Percentiles rank a stretch among this genome's conserved stretches.
These are phyloP conservation scores for Urochloa ruziziensis DNA, from an alignment of 176 grass and related monocot genomes.

Conservation along the genomic window DNA sequence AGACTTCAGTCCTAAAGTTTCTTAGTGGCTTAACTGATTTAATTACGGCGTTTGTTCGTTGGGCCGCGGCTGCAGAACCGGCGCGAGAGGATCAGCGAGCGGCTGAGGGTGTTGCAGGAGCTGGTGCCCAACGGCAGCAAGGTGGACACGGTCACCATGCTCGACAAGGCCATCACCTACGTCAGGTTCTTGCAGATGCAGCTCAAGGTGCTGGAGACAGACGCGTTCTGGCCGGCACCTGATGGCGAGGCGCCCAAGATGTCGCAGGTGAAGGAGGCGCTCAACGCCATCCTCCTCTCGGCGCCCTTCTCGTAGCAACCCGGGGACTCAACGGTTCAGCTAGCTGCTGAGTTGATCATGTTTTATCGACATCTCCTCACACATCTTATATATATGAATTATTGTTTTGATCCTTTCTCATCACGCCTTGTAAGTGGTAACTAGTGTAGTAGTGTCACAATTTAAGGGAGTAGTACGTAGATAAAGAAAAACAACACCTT, in stretches of 20 bases:
- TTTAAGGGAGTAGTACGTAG: too few species aligned
- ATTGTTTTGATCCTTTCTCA: neutral
- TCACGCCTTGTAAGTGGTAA: too few species aligned
- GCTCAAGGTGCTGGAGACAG: constrained; percentile 74
- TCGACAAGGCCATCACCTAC: constrained; percentile 74
- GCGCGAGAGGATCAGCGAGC: constrained; percentile 64
- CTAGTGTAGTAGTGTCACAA: too few species aligned
- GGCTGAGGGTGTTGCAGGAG: constrained; percentile 65
- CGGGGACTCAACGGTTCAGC: neutral
- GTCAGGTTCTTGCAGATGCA: constrained; percentile 80
- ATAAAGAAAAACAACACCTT: too few species aligned
- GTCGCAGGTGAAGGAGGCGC: constrained; percentile 55
- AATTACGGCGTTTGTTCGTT: neutral
- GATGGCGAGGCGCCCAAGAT: constrained; percentile 44
- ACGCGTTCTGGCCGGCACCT: constrained; percentile 71
- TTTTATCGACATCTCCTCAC: neutral
- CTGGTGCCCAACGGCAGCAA: constrained; percentile 65
- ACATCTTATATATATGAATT: neutral
- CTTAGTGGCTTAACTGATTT: too few species aligned
- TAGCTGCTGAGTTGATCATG: neutral
- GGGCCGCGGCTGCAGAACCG: constrained; percentile 19
- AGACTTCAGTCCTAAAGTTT: too few species aligned
- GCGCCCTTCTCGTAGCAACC: neutral
- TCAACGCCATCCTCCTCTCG: constrained; percentile 54
- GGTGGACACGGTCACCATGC: constrained; percentile 70